These are phyloP conservation scores for Sarocladium oryzae DNA, from an alignment of 2,329 filamentous ascomycete species.

Conservation along the genomic window DNA sequence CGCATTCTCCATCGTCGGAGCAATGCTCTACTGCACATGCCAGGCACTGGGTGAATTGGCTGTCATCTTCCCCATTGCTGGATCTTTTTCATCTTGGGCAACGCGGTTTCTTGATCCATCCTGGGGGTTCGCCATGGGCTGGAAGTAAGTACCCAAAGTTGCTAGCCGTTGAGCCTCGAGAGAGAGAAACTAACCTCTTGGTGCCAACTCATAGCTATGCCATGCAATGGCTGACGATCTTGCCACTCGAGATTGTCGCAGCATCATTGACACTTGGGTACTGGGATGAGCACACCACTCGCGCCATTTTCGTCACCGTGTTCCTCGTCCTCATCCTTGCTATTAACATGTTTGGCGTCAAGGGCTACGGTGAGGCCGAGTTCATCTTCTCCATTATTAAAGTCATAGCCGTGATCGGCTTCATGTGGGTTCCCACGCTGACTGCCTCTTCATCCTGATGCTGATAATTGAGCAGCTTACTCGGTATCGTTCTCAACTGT, in stretches of 20 bases:
- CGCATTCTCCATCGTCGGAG: constrained; percentile 71
- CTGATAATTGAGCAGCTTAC: constrained; percentile 46
- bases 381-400: constrained; percentile 85
- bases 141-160: constrained; percentile 57
- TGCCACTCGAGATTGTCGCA: constrained; percentile 82
- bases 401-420: constrained; percentile 77
- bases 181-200: neutral
- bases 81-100: constrained; percentile 87
- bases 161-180: constrained; percentile 7
- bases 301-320: constrained; percentile 73
- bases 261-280: constrained; percentile 79
- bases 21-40: constrained; percentile 87
- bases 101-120: constrained; percentile 89
- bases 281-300: constrained; percentile 61
- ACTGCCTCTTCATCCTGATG: neutral
- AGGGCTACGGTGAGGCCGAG: constrained; percentile 83
- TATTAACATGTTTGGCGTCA: constrained; percentile 86
- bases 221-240: constrained; percentile 76
- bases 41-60: constrained; percentile 89
- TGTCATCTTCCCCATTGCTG: constrained; percentile 82
- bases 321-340: constrained; percentile 69
- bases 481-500: constrained; percentile 79
- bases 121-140: constrained; percentile 93
- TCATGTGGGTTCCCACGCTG: constrained; percentile 56
- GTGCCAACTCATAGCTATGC: constrained; percentile 54